phyloP scores from a whole-genome alignment of 345 rosid genomes.

The Citrus reticulata region DNA sequence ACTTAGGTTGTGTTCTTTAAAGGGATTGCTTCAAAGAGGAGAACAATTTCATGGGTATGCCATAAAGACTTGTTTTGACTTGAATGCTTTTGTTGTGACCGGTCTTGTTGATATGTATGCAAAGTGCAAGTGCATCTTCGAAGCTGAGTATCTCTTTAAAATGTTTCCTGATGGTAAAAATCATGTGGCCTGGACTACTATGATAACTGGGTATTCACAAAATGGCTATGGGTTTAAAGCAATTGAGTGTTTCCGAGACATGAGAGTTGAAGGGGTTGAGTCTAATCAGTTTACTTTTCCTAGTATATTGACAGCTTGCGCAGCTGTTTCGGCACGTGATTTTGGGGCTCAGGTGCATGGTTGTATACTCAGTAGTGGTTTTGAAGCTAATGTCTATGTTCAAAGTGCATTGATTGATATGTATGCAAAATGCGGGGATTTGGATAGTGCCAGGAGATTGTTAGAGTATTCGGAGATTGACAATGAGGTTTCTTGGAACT shows the following conservation, averaged over 20 bases:
- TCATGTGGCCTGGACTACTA: conserved; percentile 82
- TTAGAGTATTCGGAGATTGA: conserved; percentile 47
- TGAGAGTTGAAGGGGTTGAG: conserved; percentile 52
- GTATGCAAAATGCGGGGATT: conserved; percentile 77
- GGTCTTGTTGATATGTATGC: conserved; percentile 84
- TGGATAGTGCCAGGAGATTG: conserved; percentile 50
- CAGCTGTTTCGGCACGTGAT: conserved; percentile 35
- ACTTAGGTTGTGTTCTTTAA: conserved; percentile 52
- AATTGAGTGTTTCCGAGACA: conserved; percentile 52
- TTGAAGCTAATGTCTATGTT: conserved; percentile 57
- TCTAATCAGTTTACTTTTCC: conserved; percentile 83
- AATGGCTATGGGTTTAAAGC: conserved; percentile 58
- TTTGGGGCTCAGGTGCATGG: conserved; percentile 78
- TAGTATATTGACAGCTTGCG: conserved; percentile 70
- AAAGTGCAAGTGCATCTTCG: conserved; percentile 53
- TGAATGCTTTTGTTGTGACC: conserved; percentile 58
- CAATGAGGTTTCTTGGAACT: conserved; percentile 77
- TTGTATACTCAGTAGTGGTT: conserved; percentile 64
- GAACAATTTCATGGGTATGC: conserved; percentile 70
- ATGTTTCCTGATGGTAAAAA: conserved; percentile 37
- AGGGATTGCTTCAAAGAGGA: conserved; percentile 49
- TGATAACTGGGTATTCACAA: conserved; percentile 72
- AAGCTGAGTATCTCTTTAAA: conserved; percentile 65
- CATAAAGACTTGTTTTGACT: conserved; percentile 47
- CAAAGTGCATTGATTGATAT: conserved; percentile 78